A percentile compares a stretch with the other conserved stretches of the same genome.
Conservation (phyloP, 441 rosid genomes). For the Jatropha multifida region DNA sequence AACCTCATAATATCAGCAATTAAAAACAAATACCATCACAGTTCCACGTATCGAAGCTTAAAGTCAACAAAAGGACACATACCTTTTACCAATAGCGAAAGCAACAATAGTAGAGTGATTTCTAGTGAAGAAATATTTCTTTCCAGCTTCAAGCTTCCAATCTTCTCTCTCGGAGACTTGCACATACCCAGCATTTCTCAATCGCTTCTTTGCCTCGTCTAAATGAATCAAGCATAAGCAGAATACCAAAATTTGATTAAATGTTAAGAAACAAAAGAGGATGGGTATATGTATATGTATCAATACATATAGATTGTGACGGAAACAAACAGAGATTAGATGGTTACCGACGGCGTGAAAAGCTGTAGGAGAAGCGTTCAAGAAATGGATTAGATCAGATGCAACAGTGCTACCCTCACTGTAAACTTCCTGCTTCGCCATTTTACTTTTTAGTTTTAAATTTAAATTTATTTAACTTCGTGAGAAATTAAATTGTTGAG, state of each 20-base stretch:
- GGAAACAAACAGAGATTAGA: conserved; percentile 13
- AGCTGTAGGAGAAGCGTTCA: conserved; percentile 95
- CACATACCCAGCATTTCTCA: conserved; percentile 62
- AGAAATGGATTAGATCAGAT: conserved; percentile 69
- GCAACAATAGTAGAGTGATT: conserved; percentile 91
- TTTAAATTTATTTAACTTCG: neutral
- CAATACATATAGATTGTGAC: neutral
- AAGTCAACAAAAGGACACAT: conserved; percentile 15
- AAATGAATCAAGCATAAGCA: neutral
- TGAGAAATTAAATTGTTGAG: neutral
- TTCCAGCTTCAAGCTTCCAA: conserved; percentile 81
- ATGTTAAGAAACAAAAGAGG: neutral
- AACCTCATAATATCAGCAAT: conserved; percentile 14
- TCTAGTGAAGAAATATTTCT: conserved; percentile 84
- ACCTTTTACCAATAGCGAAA: conserved; percentile 91
- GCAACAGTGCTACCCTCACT: conserved; percentile 37
- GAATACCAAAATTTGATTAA: neutral
- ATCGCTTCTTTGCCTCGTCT: conserved; percentile 84
- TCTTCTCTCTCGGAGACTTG: conserved; percentile 79
- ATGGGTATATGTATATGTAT: neutral
- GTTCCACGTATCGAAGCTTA: neutral
- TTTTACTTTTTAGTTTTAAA: conserved; percentile 9
- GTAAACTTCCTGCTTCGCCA: conserved; percentile 35
- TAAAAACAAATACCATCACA: neutral
- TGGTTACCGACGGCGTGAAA: conserved; percentile 91